These are phyloP conservation scores for Fusarium papillatum DNA, from an alignment of 2,329 filamentous ascomycete genomes.

Conservation along the genomic window DNA sequence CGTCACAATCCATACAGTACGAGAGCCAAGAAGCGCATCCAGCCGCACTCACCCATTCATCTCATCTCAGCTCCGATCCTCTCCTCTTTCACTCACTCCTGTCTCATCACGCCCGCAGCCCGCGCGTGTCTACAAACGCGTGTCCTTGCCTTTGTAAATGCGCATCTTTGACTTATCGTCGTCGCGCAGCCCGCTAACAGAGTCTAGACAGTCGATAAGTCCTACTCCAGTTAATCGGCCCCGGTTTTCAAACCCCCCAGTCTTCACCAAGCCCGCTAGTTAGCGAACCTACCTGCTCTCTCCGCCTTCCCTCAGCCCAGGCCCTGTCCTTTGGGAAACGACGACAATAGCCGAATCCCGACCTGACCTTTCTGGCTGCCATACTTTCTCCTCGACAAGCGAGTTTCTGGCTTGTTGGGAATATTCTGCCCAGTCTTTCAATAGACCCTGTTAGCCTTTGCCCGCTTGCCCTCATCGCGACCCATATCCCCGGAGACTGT, in stretches of 20 bases:
- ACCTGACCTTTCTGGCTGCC: not conserved
- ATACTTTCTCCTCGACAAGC: not conserved
- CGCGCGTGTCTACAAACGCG: not conserved
- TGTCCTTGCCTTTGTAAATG: not conserved
- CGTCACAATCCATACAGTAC: conserved; percentile 10
- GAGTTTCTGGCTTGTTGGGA: not conserved
- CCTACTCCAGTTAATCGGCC: conserved; percentile 19
- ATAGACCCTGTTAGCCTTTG: not conserved
- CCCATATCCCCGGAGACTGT: not conserved
- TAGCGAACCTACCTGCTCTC: conserved; percentile 19
- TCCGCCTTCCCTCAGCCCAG: conserved; percentile 30
- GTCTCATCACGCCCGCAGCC: not conserved
- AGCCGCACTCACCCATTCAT: not conserved
- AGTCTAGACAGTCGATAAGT: conserved; percentile 5
- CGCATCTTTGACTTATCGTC: not conserved
- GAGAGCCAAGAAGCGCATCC: not conserved
- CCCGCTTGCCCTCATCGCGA: not conserved
- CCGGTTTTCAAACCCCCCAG: conserved; percentile 40
- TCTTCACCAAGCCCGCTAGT: conserved; percentile 25
- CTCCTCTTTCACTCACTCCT: conserved; percentile 1
- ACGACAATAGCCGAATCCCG: conserved; percentile 20
- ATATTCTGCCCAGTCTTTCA: not conserved
- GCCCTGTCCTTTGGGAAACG: conserved; percentile 13
- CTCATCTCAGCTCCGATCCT: conserved; percentile 13
- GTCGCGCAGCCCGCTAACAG: conserved; percentile 16